Evolutionary conservation across 2,329 filamentous ascomycete species (phyloP), one percentile per base, ranked within the genome.

Genomic region (Colletotrichum sp.): DNA sequence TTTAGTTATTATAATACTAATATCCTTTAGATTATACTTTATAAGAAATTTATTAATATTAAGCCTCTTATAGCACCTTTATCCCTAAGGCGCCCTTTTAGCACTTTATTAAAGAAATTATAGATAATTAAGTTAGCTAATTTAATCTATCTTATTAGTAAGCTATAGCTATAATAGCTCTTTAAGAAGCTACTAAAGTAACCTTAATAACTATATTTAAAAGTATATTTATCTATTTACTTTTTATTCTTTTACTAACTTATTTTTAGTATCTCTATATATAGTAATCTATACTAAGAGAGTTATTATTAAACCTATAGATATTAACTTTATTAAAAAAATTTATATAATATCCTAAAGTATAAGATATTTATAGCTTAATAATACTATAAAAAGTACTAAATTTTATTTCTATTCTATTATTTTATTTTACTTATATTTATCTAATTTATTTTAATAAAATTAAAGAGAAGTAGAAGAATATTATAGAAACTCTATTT

Each of bases 51-150:
- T 21, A 52, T 52, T 52, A 52, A 52, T 52, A 52, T 1, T 52
- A 52, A 10, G 18, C 44, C 4, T 52, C 18, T 21, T 52, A 52
- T 52, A 52, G 8, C 3, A 52, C 2, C 1, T 12, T 18, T 52
- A 52, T 52, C 3, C 1, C 0, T 52, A 52, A 52, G 1, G 3
- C 2, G 1, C 18, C 2, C 1, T 52, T 52, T 1, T 52, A 52
- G 1, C 1, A 2, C 4, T 2, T 52, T 21, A 52, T 52, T 52
- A 52, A 52, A 52, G 44, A 52, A 52, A 21, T 52, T 52, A 52
- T 52, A 52, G 1, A 21, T 21, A 21, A 52, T 4, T 8, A 18
- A 5, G n/a, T 52, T 52, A 52, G 8, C 2, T 3, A 5, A 52
- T 21, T 3, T 52, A 52, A 10, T 52, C 0, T 21, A 18, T 2